Evolutionary conservation across 2,329 filamentous ascomycete species (phyloP), one percentile per base, ranked within the genome.

Genomic region (Laburnicola sp.): DNA sequence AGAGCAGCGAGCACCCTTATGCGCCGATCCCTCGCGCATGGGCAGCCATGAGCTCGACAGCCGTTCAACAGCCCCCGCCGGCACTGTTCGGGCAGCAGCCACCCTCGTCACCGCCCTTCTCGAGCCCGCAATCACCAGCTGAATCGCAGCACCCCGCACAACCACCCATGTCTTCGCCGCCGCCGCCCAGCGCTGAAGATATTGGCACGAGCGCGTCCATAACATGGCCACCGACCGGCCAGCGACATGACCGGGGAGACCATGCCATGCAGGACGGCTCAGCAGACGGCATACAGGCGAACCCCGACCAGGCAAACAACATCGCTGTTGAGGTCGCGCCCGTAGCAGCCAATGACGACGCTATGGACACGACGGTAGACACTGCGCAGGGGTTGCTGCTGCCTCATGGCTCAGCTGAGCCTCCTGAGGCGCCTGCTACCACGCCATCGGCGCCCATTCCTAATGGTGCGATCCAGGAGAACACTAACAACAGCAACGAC

Each of bases 291-390:
- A 48, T 58, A 16, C 52, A 42, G 11, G 28, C 50, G 21, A n/a
- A n/a, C 37, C 32, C 59, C 4, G 16, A 37, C 34, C 43, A 45
- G 26, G n/a, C 32, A 38, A 56, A 34, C 41, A 59, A 54, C 22
- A 57, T 69, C 31, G 67, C 65, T 21, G 58, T 70, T 7, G 62
- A 68, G 30, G 60, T 67, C 40, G 63, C 65, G 8, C 62, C 61
- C 11, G 56, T 67, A 16, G 16, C 51, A 38, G 51, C 51, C 10
- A 65, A 71, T 39, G 69, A 70, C 16, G 72, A 74, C 47, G 64
- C 61, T 34, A 75, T 75, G 73, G 73, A 75, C 48, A 73, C 66
- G 16, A 69, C 70, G 6, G 65, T 69, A 5, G 72, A 74, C 51
- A 53, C 45, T 37, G 60, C 65, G 39, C 59, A 66, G 32, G 56